A percentile compares a stretch with the other conserved stretches of the same genome.
phyloP scores from a whole-genome alignment of 108 stramenopile species.

The Pseudonitzschia pungens region DNA sequence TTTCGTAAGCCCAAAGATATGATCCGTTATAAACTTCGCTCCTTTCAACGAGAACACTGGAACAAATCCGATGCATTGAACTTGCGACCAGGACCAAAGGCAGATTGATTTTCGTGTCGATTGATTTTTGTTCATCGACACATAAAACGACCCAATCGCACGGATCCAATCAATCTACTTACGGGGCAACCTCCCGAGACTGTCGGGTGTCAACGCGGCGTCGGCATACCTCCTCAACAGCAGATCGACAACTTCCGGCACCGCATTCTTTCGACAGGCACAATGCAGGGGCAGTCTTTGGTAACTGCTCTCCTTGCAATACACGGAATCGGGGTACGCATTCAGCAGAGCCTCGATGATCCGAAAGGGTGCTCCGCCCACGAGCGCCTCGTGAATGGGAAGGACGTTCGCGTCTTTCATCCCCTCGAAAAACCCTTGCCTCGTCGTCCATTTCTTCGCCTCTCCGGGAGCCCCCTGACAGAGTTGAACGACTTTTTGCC shows the following conservation, averaged over 20 bases:
- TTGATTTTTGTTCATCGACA: too few species aligned
- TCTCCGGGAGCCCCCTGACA: conserved; percentile 23
- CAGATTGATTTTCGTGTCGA: too few species aligned
- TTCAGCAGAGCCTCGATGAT: conserved; percentile 49
- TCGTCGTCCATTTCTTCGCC: conserved; percentile 39
- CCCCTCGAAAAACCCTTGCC: conserved; percentile 72
- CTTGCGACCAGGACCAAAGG: too few species aligned
- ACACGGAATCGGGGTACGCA: conserved; percentile 53
- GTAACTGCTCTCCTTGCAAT: conserved; percentile 55
- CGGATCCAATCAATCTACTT: conserved; percentile 7
- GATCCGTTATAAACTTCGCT: too few species aligned
- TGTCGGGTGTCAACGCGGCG: conserved; percentile 51
- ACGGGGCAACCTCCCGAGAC: conserved; percentile 47
- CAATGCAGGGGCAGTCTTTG: conserved; percentile 67
- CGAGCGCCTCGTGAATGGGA: conserved; percentile 66
- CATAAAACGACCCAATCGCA: too few species aligned
- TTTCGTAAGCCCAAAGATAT: too few species aligned
- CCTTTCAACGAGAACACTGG: too few species aligned
- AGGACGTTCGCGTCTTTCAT: conserved; percentile 55
- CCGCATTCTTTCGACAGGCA: conserved; percentile 73
- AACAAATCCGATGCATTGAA: too few species aligned
- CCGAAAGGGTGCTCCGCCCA: conserved; percentile 37
- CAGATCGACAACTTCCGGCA: conserved; percentile 44
- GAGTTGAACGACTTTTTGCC: conserved; percentile 40
- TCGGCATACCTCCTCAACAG: conserved; percentile 53